Evolutionary conservation across 768 basidiomycete species (phyloP).

Genomic region (Rhodotorula babjevae): DNA sequence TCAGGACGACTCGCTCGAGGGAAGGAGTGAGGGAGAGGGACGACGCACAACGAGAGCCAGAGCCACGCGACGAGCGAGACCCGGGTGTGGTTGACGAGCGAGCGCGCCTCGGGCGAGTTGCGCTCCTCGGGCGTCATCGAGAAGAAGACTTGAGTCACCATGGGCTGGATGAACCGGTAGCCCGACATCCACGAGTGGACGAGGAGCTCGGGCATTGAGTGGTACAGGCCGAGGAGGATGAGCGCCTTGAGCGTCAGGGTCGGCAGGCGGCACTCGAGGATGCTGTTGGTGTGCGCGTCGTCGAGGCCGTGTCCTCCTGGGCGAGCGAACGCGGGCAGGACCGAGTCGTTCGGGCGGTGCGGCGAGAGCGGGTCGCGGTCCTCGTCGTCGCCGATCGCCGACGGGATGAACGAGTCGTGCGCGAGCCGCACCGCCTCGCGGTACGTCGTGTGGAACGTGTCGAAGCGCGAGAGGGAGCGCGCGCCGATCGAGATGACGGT

Average conservation of each 20-base stretch:
- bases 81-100: slow-evolving; percentile 7
- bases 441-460: slow-evolving; percentile 18
- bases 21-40: background rate
- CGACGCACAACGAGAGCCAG: slow-evolving; percentile 28
- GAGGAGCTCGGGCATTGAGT: slow-evolving; percentile 19
- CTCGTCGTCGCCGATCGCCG: background rate
- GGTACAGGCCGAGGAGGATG: slow-evolving; percentile 25
- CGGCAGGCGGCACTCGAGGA: background rate
- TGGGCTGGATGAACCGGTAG: slow-evolving; percentile 8
- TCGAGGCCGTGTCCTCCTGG: background rate
- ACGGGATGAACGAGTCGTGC: slow-evolving; percentile 11
- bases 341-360: background rate
- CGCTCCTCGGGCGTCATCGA: slow-evolving; percentile 6
- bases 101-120: background rate
- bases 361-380: background rate
- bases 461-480: slow-evolving; percentile 29
- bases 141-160: background rate
- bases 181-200: slow-evolving; percentile 11
- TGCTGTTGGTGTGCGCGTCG: background rate
- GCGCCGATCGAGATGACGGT: slow-evolving; percentile 37
- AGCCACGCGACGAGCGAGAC: slow-evolving; percentile 17
- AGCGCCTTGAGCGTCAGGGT: slow-evolving; percentile 23
- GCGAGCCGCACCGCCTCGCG: slow-evolving; percentile 29
- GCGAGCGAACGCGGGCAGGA: background rate
- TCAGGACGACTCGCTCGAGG: background rate